These are phyloP conservation scores for Fusarium citri DNA, from an alignment of 2,329 filamentous ascomycete species.

Conservation along the genomic window DNA sequence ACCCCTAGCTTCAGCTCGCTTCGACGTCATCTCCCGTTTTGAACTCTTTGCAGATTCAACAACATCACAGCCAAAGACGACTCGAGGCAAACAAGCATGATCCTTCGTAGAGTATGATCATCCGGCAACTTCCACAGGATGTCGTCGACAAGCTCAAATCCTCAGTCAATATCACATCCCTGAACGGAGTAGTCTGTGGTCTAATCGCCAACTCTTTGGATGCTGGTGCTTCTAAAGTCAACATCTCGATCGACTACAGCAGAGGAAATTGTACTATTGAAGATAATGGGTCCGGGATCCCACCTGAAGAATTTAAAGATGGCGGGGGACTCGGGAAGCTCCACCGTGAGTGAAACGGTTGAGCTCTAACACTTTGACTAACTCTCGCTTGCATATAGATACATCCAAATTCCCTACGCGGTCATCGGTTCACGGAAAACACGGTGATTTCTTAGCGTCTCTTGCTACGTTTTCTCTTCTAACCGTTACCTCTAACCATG, in stretches of 20 bases:
- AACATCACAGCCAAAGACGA: slow-evolving; percentile 10
- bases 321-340: slow-evolving; percentile 77
- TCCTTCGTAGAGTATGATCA: slow-evolving; percentile 63
- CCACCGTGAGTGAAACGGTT: slow-evolving; percentile 68
- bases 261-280: slow-evolving; percentile 83
- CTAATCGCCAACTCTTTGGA: slow-evolving; percentile 89
- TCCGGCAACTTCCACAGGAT: slow-evolving; percentile 75
- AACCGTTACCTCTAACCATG: slow-evolving; percentile 78
- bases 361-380: slow-evolving; percentile 8
- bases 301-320: slow-evolving; percentile 75
- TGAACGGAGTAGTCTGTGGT: slow-evolving; percentile 77
- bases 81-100: slow-evolving; percentile 32
- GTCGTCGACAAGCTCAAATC: slow-evolving; percentile 86
- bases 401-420: slow-evolving; percentile 76
- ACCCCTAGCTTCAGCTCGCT: slow-evolving; percentile 30
- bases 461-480: slow-evolving; percentile 81
- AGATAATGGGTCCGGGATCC: slow-evolving; percentile 86
- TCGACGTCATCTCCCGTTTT: slow-evolving; percentile 32
- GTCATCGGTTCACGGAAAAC: slow-evolving; percentile 68
- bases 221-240: slow-evolving; percentile 75
- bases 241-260: slow-evolving; percentile 77
- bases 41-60: slow-evolving; percentile 13
- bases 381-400: slow-evolving; percentile 64
- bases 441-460: slow-evolving; percentile 82
- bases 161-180: slow-evolving; percentile 79